A percentile compares a stretch with the other conserved stretches of the same genome.
Conservation (phyloP, 306 rosid species). For the Argentina anserina region DNA sequence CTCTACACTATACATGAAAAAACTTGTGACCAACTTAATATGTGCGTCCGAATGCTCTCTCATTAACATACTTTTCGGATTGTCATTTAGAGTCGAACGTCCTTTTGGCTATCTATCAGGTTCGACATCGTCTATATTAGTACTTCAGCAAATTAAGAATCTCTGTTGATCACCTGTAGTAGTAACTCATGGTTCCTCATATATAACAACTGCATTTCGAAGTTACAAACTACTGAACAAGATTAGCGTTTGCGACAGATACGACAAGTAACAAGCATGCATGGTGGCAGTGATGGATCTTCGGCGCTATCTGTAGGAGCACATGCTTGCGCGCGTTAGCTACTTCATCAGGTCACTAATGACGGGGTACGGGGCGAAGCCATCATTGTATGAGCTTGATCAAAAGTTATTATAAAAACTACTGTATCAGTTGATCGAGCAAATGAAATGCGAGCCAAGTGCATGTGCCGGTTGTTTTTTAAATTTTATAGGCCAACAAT, state of each 20-base stretch:
- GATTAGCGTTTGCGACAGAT: conserved; percentile 34
- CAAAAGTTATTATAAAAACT: too few relatives aligned
- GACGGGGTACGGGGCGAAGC: neutral
- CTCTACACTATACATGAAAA: too few relatives aligned
- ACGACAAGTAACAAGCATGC: conserved; percentile 19
- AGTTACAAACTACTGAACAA: neutral
- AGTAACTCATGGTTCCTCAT: neutral
- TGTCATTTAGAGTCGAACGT: neutral
- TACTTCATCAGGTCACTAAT: conserved; percentile 46
- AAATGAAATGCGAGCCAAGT: conserved; percentile 47
- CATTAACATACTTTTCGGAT: too few relatives aligned
- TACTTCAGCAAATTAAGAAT: too few relatives aligned
- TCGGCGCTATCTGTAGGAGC: conserved; percentile 55
- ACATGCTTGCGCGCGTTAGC: conserved; percentile 33
- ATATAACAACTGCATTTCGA: neutral
- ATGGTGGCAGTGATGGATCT: conserved; percentile 56
- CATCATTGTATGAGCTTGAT: too few relatives aligned
- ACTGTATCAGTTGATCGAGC: too few relatives aligned
- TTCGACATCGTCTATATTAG: too few relatives aligned
- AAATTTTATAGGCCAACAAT: conserved; percentile 61
- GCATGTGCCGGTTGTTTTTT: conserved; percentile 63
- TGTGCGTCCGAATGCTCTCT: too few relatives aligned
- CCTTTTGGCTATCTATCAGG: neutral
- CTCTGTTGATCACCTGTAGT: too few relatives aligned
- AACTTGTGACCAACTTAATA: too few relatives aligned